Base-by-base conservation (phyloP, 2,329 filamentous ascomycete species). In the Microascus cirrosus region DNA sequence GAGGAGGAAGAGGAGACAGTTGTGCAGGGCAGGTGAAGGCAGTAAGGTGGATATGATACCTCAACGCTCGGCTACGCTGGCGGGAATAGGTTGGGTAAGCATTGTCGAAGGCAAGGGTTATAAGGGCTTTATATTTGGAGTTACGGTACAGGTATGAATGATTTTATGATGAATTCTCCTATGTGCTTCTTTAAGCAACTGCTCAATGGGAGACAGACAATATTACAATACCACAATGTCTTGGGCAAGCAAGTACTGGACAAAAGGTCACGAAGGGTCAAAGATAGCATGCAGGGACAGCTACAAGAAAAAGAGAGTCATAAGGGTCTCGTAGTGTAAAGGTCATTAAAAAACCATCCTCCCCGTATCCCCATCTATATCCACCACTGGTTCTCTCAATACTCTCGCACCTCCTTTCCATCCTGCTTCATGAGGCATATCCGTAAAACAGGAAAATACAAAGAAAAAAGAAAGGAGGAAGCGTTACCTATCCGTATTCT, bases 401-500 rank as follows among this genome's bases (percentile, higher is more conserved):
- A 35, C 52, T 15, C n/a, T 7, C 12, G 6, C 28, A 3, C 24
- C 24, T 10, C 28, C 25, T 35, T 28, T 18, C 20, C 52, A 28
- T 32, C 24, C 39, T 45, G 15, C 15, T n/a, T 45, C 39, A n/a
- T 45, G 15, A n/a, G 15, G 15, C 15, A 45, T 45, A 45, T 45
- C 39, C 39, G 39, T 45, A 34, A 25, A 55, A 12, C 57, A 52
- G 57, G 34, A 53, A 48, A 42, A 57, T 48, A 54, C 56, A 48
- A 60, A 50, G 53, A 59, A 15, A 58, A 59, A 45, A 58, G 45
- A 60, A 25, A 56, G 51, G 57, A 50, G 51, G 32, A 59, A 58
- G 18, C 15, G n/a, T 32, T 32, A 32, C 28, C 28, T 32, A 8
- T 32, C 28, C 42, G 20, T 22, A 25, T 55, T 28, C 18, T 42